Conservation (phyloP, 2,329 filamentous ascomycete species). For the Triangularia verruculosa region DNA sequence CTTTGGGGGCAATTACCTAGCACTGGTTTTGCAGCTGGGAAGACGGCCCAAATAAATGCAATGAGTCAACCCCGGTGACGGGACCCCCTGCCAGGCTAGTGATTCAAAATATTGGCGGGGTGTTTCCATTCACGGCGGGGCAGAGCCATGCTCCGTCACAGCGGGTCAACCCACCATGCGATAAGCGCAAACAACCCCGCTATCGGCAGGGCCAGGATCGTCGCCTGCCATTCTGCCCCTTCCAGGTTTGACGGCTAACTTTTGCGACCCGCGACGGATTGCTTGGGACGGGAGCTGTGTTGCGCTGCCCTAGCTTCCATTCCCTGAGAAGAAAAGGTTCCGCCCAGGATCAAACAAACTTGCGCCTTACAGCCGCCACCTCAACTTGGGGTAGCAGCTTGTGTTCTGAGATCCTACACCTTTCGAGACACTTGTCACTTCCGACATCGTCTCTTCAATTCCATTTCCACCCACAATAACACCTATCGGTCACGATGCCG, state of each 20-base stretch:
- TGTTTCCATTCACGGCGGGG: slow-evolving; percentile 14
- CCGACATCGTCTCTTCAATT: neutral
- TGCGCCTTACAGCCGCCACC: neutral
- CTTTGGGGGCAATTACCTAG: neutral
- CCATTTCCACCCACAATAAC: neutral
- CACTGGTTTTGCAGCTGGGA: neutral
- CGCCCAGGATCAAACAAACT: neutral
- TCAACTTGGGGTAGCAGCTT: neutral
- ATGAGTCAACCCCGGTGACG: slow-evolving; percentile 20
- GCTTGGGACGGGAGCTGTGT: neutral
- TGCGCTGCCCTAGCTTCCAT: neutral
- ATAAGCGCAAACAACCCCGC: slow-evolving; percentile 14
- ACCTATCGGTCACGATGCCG: neutral
- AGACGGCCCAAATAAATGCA: neutral
- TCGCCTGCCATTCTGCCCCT: slow-evolving; percentile 28
- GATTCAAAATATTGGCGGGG: slow-evolving; percentile 17
- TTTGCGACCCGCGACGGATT: slow-evolving; percentile 14
- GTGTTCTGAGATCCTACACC: neutral
- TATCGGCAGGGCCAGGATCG: slow-evolving; percentile 11
- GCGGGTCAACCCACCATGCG: slow-evolving; percentile 10
- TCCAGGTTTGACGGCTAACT: slow-evolving; percentile 30
- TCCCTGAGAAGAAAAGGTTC: neutral
- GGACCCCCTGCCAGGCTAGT: neutral
- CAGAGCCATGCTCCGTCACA: neutral
- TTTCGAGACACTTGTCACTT: neutral